Evolutionary conservation across 306 rosid genomes (phyloP), one percentile per base, ranked within the genome.

Genomic region (Ochetophila trinervis): DNA sequence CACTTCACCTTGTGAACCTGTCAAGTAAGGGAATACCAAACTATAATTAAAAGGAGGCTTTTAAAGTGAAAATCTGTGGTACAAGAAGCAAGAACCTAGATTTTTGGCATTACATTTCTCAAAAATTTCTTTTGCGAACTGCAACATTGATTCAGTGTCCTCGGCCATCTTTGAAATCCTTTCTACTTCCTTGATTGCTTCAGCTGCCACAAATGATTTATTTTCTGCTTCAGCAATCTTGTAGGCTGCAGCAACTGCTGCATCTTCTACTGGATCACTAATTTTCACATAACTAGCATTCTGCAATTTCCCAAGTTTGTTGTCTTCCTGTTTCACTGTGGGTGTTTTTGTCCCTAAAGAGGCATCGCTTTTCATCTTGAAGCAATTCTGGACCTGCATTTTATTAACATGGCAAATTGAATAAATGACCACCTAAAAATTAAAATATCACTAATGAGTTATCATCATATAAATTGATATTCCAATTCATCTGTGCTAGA

Each of bases 221-320:
- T 79, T 65, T 66, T 79, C 79, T n/a, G 83, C 77, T 8, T 79
- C 83, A 10, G 83, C 83, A 49, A 79, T 65, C 77, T 62, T 79
- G 67, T 32, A 40, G 47, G 83, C 79, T 0, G 83, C 79, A 16
- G 69, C 53, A 18, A 55, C 51, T 7, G 79, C 75, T 18, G 60
- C 69, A 49, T 66, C 83, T 42, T 74, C 76, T 30, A 60, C 20
- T 8, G 76, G 68, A 44, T 74, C 79, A 24, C 20, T 20, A 11
- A 44, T 1, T 16, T 19, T 48, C 56, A 15, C 47, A 23, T 40
- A 5, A 51, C 11, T 35, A 21, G 57, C 20, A 37, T 42, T 62
- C 49, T 36, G 75, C 51, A 17, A 49, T 12, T 32, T 74, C 17
- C 53, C 70, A 22, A 52, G 69, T 55, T 57, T 75, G 60, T 22